Base-by-base conservation (phyloP, 2,329 filamentous ascomycete genomes). In the Cladorrhinum sp. region DNA sequence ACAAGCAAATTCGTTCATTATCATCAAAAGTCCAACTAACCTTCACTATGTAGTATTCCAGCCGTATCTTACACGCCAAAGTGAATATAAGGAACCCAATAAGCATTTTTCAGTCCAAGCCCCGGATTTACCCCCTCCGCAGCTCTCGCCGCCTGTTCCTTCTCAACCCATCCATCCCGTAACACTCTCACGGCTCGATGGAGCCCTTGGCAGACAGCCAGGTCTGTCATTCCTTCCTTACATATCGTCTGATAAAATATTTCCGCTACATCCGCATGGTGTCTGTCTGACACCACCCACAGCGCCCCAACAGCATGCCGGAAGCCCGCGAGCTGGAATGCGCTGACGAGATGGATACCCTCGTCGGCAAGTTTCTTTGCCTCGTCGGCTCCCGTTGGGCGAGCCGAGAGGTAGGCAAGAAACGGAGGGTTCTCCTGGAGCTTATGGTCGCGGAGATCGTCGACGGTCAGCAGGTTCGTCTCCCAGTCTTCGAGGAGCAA, bases 221-320 rank as follows among this genome's bases (percentile, higher is more conserved):
- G 13, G 20, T 49, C 45, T 18, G 45, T 49, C 45, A 49, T 49
- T 18, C 45, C 45, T 49, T 49, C 45, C 8, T 49, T 18, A 12
- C 45, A 18, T 20, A 49, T 12, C 45, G 45, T 49, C 45, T 49
- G 13, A 49, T 49, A 49, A 18, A 49, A 9, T 18, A 49, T 18
- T 18, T 9, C 20, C 45, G 49, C 51, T 18, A 60, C 52, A 27
- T 51, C 58, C 9, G 45, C 51, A n/a, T 41, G 55, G 16, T 50
- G 16, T 23, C 7, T 23, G 52, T 60, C 58, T 6, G 41, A 50
- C 16, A 77, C 73, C 3, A 71, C 64, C 77, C 76, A 79, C 0
- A 78, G 65, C 0, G 75, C 74, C 0, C 76, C 76, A 41, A 80
- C 65, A 3, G 78, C 75, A 60, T 77, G 74, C 0, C 66, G 69